Evolutionary conservation across 768 basidiomycete species (phyloP), one percentile per base, ranked within the genome.

Genomic region (Mrakia hoshinonis): DNA sequence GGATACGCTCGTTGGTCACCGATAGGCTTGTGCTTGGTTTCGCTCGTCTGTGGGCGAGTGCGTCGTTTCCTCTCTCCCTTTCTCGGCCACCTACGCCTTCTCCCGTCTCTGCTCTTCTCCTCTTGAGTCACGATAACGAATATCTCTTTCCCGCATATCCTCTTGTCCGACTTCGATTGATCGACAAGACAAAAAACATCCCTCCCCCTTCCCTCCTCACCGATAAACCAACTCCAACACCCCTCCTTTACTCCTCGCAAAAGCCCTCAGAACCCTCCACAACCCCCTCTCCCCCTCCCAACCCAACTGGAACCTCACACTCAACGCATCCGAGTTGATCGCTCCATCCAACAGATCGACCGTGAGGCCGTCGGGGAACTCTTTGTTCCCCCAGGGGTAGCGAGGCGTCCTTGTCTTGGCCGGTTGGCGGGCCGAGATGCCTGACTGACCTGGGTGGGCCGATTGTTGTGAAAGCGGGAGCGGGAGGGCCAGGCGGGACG

Each of bases 251-350:
- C 58, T 63, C 20, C 65, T 75, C 51, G 79, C 73, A 31, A 78
- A 91, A 69, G 83, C 84, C 78, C 90, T 87, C 67, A 98, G 81
- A 61, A 87, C 80, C 13, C 43, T 43, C 34, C 52, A 43, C 52
- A 71, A 58, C 13, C 70, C 70, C 12, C 24, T 26, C 52, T 71
- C 70, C 4, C 52, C 70, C 3, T 86, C 86, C 93, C 92, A 94
- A 0, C 89, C 87, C 39, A 87, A 86, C 74, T 90, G 87, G 75
- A 94, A 95, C 73, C 78, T 84, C 31, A 89, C 86, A 58, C 89
- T 88, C 54, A 98, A 80, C 80, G 97, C 94, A 77, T 98, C 95
- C 1, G 91, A 88, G 78, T 93, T 89, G 78, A 92, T 93, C 69
- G 87, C 89, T 11, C 95, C 96, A 76, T 98, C 88, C 15, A 98